Base-by-base conservation (phyloP, 2,329 filamentous ascomycete genomes). In the Aureobasidium lini region DNA sequence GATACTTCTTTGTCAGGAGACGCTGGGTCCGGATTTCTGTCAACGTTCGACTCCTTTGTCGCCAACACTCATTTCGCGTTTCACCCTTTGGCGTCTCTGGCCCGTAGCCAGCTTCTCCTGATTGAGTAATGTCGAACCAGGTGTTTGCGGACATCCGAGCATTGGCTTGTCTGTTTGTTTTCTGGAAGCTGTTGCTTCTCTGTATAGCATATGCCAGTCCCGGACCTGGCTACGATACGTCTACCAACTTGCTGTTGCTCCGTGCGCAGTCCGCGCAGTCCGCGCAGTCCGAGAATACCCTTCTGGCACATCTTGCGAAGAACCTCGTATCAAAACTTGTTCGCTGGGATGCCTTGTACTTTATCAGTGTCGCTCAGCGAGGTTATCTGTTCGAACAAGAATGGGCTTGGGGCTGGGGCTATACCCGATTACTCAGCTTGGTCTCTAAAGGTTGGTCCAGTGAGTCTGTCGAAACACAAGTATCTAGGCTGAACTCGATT, bases 331-430 rank as follows among this genome's bases (percentile, higher is more conserved):
- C 79, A 36, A 83, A 83, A 44, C 75, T 94, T 60, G 84, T 85
- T 6, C 81, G 88, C 70, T 95, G 90, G 90, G 90, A 95, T 71
- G 87, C 86, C 34, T 78, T 95, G 64, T 94, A 93, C 71, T 93
- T 86, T 67, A 76, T 86, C 61, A 80, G 84, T 64, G 71, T 78
- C 46, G 82, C 88, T 4, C 78, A 78, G 43, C 77, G 81, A 10
- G 88, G 87, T 36, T 85, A 90, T 65, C 59, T 85, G 10, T 88
- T 84, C 70, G 90, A 95, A 74, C 90, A 94, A 73, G 88, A 93
- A 72, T 94, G 89, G 89, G 90, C 89, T 0, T 94, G 92, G 74
- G 86, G 86, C 39, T 81, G 79, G 73, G 76, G 77, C 9, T 80
- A 81, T 61, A 76, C 80, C 10, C 72, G 69, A 60, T 56, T 80